Evolutionary conservation across 768 basidiomycete genomes (phyloP), one percentile per base, ranked within the genome.

Genomic region (Melanogaster broomeanus): DNA sequence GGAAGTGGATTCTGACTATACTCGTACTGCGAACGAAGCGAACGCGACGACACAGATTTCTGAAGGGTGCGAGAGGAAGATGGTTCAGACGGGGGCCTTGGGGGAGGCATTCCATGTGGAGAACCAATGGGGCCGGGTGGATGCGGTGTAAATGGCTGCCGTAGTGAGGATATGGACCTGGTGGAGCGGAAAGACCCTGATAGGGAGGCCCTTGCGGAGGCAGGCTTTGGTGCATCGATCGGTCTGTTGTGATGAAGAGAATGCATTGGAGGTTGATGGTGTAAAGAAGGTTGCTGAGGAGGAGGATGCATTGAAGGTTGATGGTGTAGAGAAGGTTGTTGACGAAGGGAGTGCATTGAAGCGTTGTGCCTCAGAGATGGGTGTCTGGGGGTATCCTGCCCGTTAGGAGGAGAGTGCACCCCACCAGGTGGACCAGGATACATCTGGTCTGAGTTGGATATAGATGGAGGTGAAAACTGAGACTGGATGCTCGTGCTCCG

Each of bases 11-110:
- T 57, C 39, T 58, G 65, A 16, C 76, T 76, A 49, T 73, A 64
- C 48, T 81, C 82, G 44, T 75, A 67, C 51, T 81, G 81, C 42
- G 80, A 73, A 61, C 74, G 73, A 25, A 90, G 73, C 13, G 84
- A 87, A 19, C 78, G 79, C 21, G 79, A 70, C 12, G 88, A 88
- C 19, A 76, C 67, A 10, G 79, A 79, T 63, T 85, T 86, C 28
- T 71, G 74, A 25, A 79, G 55, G 13, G 57, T 66, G 22, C 62
- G 64, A n/a, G 49, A 51, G 37, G 42, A 30, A 25, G 61, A 27
- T 48, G 77, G 76, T 52, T 82, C 82, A n/a, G 76, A 78, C 6
- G 78, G 77, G 5, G 78, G 77, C 22, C 78, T 72, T n/a, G 52
- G 45, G 4, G 67, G 68, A 45, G 73, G 72, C 21, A 52, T 45